phyloP scores from a whole-genome alignment of 176 grass and related monocot genomes.

The Rhynchospora pubera region DNA sequence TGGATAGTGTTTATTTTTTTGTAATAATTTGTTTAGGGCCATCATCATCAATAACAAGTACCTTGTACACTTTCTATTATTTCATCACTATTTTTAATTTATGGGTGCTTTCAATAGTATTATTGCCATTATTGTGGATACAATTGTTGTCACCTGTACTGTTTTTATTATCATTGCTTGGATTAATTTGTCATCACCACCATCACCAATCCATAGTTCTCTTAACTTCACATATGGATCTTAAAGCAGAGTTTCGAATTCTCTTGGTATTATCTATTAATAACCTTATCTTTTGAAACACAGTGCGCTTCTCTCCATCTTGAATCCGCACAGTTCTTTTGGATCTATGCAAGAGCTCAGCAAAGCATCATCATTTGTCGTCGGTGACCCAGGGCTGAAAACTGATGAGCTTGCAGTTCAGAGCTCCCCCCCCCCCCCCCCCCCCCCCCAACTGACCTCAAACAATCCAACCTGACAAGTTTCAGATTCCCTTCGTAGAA shows the following conservation, averaged over 20 bases:
- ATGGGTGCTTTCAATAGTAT: background rate
- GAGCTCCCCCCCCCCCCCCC: conserved; percentile 61
- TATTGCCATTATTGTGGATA: background rate
- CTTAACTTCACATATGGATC: background rate
- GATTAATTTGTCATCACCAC: background rate
- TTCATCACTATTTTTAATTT: background rate
- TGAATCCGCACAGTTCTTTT: conserved; percentile 79
- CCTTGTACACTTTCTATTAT: background rate
- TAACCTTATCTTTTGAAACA: background rate
- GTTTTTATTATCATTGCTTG: background rate
- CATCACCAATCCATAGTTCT: background rate
- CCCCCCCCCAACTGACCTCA: conserved; percentile 55
- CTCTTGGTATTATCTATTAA: background rate
- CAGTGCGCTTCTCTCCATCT: conserved; percentile 81
- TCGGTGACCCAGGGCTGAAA: conserved; percentile 30
- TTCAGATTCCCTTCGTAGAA: conserved; percentile 28
- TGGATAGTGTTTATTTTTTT: background rate
- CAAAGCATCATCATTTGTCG: conserved; percentile 32
- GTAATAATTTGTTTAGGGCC: background rate
- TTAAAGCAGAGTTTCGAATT: background rate
- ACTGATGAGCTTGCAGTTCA: conserved; percentile 44
- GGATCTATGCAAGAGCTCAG: conserved; percentile 66
- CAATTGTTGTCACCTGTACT: background rate
- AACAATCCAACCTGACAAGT: conserved; percentile 51
- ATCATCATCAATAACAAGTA: background rate